A percentile compares a stretch with the other conserved stretches of the same genome.
Evolutionary conservation across 371 early-diverging fungal genomes (phyloP).

Genomic region (Apophysomyces elegans): DNA sequence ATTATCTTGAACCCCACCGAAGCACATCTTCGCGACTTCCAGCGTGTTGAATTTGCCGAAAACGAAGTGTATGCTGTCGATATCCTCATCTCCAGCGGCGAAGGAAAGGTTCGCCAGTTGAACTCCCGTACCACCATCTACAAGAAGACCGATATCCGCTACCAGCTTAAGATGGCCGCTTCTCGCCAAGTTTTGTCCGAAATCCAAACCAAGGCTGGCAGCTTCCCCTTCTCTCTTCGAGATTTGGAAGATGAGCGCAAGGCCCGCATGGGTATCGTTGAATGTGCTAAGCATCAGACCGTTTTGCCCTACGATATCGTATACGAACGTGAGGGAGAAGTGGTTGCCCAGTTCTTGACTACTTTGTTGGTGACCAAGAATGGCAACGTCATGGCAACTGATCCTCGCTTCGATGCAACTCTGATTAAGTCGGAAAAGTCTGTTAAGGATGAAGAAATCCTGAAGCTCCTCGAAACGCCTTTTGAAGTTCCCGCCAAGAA

Average conservation of each 20-base stretch:
- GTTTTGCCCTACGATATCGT: slow-evolving; percentile 83
- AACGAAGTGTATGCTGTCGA: slow-evolving; percentile 91
- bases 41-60: slow-evolving; percentile 76
- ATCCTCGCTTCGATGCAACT: slow-evolving; percentile 67
- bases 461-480: slow-evolving; percentile 64
- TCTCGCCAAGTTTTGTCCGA: slow-evolving; percentile 80
- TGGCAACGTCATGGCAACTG: slow-evolving; percentile 81
- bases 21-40: slow-evolving; percentile 74
- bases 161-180: slow-evolving; percentile 89
- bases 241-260: slow-evolving; percentile 83
- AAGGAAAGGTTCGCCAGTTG: slow-evolving; percentile 81
- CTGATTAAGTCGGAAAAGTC: slow-evolving; percentile 76
- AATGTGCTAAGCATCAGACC: slow-evolving; percentile 84
- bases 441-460: slow-evolving; percentile 74
- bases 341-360: slow-evolving; percentile 90
- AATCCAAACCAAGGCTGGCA: slow-evolving; percentile 80
- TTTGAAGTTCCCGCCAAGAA: slow-evolving; percentile 49
- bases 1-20: slow-evolving; percentile 93
- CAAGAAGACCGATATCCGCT: slow-evolving; percentile 86
- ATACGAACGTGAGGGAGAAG: slow-evolving; percentile 81
- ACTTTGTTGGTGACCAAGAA: slow-evolving; percentile 88
- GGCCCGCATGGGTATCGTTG: slow-evolving; percentile 92
- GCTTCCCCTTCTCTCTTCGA: slow-evolving; percentile 89
- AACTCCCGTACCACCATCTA: slow-evolving; percentile 89
- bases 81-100: slow-evolving; percentile 85